Base-by-base conservation (phyloP, 1,284 basidiomycete species). In the Melampsora abietis-canadensis region DNA sequence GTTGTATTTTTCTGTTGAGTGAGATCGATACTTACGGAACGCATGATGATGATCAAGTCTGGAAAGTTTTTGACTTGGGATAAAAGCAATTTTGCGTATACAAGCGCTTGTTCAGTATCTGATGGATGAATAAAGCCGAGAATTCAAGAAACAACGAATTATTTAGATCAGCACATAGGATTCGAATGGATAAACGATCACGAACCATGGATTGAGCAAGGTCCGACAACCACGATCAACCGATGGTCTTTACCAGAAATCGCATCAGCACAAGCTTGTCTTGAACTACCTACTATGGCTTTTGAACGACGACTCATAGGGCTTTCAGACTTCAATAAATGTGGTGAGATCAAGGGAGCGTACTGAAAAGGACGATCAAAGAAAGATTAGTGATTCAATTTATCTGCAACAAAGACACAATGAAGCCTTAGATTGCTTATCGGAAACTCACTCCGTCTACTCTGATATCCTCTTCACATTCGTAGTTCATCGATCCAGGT, bases 41-140 rank as follows among this genome's bases (percentile, higher is more conserved):
- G 87, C 95, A 98, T 98, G 82, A 98, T 84, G 81, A 98, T 90
- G 80, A 92, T 86, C 62, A 98, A 85, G 79, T 95, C 85, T 83
- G 87, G 88, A 14, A 88, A 85, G 40, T 90, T 86, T 81, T 90
- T 77, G 2, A 84, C 81, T 31, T 81, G 89, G 1, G 85, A 84
- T 79, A 88, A 89, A 79, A 96, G 86, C 51, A 88, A 85, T 34
- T 85, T 84, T 37, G 94, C 94, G 81, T 98, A 98, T 82, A 94
- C 91, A 76, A 94, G 83, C 2, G 95, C 94, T 82, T 94, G 91
- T 65, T 89, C 87, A 4, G 92, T 84, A 44, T 89, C 91, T 69
- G 46, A 34, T 54, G n/a, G n/a, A n/a, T 34, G 68, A 66, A 46
- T 31, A 75, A 66, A 14, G n/a, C 12, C 47, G 63, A 34, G 67